A percentile compares a stretch with the other conserved stretches of the same genome.
phyloP scores from a whole-genome alignment of 2,329 filamentous ascomycete species.

The Sarocladium brachiariae region DNA sequence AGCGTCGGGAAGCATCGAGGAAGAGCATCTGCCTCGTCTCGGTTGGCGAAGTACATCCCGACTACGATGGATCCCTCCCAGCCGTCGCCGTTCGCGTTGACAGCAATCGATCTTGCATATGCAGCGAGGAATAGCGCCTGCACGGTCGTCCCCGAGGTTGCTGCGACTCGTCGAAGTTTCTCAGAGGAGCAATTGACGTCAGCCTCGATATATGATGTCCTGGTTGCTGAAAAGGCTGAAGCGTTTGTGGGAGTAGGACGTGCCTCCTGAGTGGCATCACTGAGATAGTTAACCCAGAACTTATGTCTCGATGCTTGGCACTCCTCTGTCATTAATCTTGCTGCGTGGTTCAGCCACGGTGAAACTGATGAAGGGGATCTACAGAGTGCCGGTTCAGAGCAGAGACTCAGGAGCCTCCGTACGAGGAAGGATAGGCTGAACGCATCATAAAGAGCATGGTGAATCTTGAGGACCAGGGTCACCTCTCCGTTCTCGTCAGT shows the following conservation, averaged over 20 bases:
- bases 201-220: background rate
- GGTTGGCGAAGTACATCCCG: slow-evolving; percentile 79
- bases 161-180: background rate
- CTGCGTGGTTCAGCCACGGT: slow-evolving; percentile 22
- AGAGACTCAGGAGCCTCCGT: slow-evolving; percentile 25
- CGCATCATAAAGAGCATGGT: slow-evolving; percentile 86
- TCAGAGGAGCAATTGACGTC: background rate
- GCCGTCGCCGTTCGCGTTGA: background rate
- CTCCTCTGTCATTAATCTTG: slow-evolving; percentile 9
- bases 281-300: slow-evolving; percentile 39
- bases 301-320: slow-evolving; percentile 15
- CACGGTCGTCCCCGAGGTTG: slow-evolving; percentile 32
- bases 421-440: slow-evolving; percentile 65
- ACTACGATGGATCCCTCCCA: slow-evolving; percentile 42
- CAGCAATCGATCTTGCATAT: slow-evolving; percentile 45
- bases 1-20: slow-evolving; percentile 60
- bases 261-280: background rate
- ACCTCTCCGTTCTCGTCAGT: slow-evolving; percentile 16
- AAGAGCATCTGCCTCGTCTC: slow-evolving; percentile 46
- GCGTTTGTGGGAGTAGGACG: background rate
- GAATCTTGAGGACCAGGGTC: slow-evolving; percentile 53
- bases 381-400: slow-evolving; percentile 12
- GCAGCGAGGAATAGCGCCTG: slow-evolving; percentile 72
- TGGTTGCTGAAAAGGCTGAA: background rate
- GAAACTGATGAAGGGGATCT: slow-evolving; percentile 9